These are phyloP conservation scores for Talaromyces trachyspermus DNA, from an alignment of 495 filamentous ascomycete genomes.

Conservation along the genomic window DNA sequence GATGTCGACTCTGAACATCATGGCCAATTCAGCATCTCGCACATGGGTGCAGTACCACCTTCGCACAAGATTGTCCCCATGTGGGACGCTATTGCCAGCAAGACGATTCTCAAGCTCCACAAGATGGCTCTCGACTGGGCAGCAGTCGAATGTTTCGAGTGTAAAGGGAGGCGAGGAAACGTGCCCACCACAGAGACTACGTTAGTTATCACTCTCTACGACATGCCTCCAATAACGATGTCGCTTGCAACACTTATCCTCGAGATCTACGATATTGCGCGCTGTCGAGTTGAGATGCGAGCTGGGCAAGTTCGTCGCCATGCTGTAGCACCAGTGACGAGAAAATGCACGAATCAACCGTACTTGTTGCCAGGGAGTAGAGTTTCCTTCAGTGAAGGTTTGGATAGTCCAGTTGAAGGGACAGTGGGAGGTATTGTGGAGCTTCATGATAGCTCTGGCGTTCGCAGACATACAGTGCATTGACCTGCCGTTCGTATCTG, in stretches of 20 bases:
- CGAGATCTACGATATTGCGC: background rate
- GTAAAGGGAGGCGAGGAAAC: background rate
- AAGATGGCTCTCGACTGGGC: background rate
- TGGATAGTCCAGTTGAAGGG: background rate
- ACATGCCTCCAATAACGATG: background rate
- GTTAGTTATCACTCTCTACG: background rate
- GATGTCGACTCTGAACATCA: no score
- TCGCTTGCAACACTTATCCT: background rate
- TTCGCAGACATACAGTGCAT: background rate
- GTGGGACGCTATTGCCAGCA: background rate
- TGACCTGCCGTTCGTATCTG: background rate
- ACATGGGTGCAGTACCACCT: background rate
- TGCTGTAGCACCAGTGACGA: background rate
- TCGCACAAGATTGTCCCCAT: background rate
- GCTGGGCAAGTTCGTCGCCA: background rate
- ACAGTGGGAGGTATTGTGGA: background rate
- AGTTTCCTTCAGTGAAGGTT: background rate
- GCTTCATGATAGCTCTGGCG: background rate
- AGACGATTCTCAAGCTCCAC: background rate
- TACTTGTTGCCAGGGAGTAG: background rate
- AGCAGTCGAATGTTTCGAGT: conserved; percentile 2
- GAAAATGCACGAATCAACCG: background rate
- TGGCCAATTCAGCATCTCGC: no score
- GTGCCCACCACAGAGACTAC: background rate
- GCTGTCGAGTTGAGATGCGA: background rate